Conservation (phyloP, 2,329 filamentous ascomycete genomes). For the Trichoderma sp. region DNA sequence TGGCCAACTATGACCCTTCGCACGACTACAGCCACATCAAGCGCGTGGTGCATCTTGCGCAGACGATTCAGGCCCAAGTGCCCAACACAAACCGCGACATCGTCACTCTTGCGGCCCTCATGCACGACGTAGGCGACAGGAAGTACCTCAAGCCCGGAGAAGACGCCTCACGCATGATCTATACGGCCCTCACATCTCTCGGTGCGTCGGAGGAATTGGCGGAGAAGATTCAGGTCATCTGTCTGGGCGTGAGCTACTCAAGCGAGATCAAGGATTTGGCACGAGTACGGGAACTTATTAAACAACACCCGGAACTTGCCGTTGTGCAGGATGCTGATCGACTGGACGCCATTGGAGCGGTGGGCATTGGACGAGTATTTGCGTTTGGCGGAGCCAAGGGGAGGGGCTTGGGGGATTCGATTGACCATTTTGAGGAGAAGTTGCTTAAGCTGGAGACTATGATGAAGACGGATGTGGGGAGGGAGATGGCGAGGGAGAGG, state of each 20-base stretch:
- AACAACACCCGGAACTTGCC: constrained; percentile 57
- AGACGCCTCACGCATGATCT: constrained; percentile 55
- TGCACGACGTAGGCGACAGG: constrained; percentile 87
- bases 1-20: constrained; percentile 76
- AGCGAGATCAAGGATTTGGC: constrained; percentile 66
- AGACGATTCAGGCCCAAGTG: constrained; percentile 57
- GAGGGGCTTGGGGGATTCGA: constrained; percentile 59
- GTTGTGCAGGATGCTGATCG: constrained; percentile 91
- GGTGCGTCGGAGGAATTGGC: constrained; percentile 60
- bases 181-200: constrained; percentile 51
- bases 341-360: constrained; percentile 83
- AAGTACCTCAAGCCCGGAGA: constrained; percentile 68
- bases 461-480: constrained; percentile 62
- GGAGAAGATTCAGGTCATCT: constrained; percentile 66
- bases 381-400: constrained; percentile 65
- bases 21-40: constrained; percentile 85
- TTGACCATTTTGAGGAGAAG: constrained; percentile 77
- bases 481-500: constrained; percentile 50
- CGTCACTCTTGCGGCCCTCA: constrained; percentile 67
- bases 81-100: constrained; percentile 40
- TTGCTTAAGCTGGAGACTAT: constrained; percentile 61
- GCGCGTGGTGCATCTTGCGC: constrained; percentile 73
- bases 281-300: constrained; percentile 59
- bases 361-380: constrained; percentile 71
- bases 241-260: constrained; percentile 74